phyloP scores from a whole-genome alignment of 257 asterid species.

The Gynochthodes officinalis region DNA sequence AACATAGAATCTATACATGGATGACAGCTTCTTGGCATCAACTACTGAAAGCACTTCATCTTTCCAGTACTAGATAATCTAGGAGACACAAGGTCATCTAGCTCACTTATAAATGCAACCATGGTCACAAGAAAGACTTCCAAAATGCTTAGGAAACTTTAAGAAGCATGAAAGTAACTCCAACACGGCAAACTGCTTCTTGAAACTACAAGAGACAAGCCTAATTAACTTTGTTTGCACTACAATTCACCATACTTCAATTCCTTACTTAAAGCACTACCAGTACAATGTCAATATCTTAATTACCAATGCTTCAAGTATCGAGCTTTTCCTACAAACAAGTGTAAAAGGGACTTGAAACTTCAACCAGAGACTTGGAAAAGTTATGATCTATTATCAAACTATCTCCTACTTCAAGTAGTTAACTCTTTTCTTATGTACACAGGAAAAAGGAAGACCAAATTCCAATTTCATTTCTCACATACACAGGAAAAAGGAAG shows the following conservation, averaged over 20 bases:
- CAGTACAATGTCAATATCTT: neutral
- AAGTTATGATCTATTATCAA: too few relatives aligned
- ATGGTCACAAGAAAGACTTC: neutral
- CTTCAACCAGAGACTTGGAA: too few relatives aligned
- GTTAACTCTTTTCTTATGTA: too few relatives aligned
- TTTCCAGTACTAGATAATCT: neutral
- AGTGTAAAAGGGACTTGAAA: too few relatives aligned
- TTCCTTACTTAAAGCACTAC: neutral
- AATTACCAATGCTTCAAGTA: too few relatives aligned
- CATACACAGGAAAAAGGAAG: too few relatives aligned
- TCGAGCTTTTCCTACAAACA: too few relatives aligned
- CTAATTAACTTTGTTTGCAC: neutral
- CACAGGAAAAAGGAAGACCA: too few relatives aligned
- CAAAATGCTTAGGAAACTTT: neutral
- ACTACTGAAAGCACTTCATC: neutral
- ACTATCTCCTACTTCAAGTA: too few relatives aligned
- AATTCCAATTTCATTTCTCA: too few relatives aligned
- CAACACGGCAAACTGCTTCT: neutral
- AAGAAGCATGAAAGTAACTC: neutral
- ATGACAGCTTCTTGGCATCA: too few relatives aligned
- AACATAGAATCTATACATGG: neutral
- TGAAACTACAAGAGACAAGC: neutral
- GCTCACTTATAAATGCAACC: neutral
- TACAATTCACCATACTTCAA: neutral
- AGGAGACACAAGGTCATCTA: neutral